Conservation (phyloP, 2,329 filamentous ascomycete species). For the Fusarium sp. region DNA sequence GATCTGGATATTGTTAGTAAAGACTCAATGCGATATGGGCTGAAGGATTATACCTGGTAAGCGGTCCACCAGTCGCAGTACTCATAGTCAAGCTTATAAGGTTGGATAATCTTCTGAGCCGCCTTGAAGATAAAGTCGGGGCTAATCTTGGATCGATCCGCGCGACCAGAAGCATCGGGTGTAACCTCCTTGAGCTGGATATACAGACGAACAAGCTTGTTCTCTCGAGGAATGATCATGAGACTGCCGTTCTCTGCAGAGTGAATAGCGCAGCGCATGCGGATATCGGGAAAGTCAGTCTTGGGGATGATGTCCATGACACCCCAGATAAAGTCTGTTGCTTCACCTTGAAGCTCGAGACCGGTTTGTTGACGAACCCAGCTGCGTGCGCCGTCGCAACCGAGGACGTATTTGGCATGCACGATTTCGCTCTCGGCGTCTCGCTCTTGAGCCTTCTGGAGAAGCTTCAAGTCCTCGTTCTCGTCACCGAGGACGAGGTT, state of each 20-base stretch:
- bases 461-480: slow-evolving; percentile 57
- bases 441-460: slow-evolving; percentile 41
- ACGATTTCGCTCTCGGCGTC: slow-evolving; percentile 45
- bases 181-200: slow-evolving; percentile 68
- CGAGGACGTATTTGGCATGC: slow-evolving; percentile 69
- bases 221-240: slow-evolving; percentile 74
- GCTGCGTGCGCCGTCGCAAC: slow-evolving; percentile 75
- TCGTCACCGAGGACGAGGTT: slow-evolving; percentile 66
- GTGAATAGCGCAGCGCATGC: slow-evolving; percentile 69
- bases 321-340: slow-evolving; percentile 65
- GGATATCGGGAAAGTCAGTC: slow-evolving; percentile 69
- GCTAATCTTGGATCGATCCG: slow-evolving; percentile 71
- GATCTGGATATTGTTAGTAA: slow-evolving; percentile 51
- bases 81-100: slow-evolving; percentile 74
- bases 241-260: slow-evolving; percentile 66
- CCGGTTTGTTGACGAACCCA: slow-evolving; percentile 72
- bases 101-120: slow-evolving; percentile 73
- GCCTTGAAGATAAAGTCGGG: slow-evolving; percentile 71
- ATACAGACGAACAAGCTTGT: slow-evolving; percentile 72
- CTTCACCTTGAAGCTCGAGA: slow-evolving; percentile 62
- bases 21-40: no score
- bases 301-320: slow-evolving; percentile 58
- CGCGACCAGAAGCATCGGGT: slow-evolving; percentile 49
- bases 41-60: slow-evolving; percentile 54
- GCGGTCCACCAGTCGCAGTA: slow-evolving; percentile 61